Evolutionary conservation across 78 protist species (phyloP).

Genomic region (Trichosphaerium sp.): DNA sequence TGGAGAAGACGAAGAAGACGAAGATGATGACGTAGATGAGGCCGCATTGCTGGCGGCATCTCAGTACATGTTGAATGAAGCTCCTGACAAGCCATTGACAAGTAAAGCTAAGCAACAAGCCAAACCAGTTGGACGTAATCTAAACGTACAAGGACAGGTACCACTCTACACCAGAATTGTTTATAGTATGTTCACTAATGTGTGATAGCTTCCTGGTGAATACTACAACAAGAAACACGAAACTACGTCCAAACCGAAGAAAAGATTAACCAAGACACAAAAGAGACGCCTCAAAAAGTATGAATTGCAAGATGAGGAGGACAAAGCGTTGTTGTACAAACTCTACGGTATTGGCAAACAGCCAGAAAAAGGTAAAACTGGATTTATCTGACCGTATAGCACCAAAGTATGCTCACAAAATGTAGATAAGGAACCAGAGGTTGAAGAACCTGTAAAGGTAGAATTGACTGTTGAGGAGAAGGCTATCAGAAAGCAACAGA

Average conservation of each 20-base stretch:
- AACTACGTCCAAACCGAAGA: neutral
- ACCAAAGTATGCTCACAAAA: neutral
- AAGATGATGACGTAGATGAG: neutral
- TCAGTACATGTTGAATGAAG: neutral
- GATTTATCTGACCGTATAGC: no score
- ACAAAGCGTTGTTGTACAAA: constrained; percentile 32
- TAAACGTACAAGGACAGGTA: no score
- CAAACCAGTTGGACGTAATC: no score
- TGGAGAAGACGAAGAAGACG: constrained; percentile 4
- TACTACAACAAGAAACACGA: neutral
- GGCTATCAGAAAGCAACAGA: constrained; percentile 15
- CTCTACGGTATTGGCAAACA: no score
- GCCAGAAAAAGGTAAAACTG: no score
- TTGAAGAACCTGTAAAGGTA: neutral
- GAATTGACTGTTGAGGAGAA: constrained; percentile 4
- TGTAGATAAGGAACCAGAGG: neutral
- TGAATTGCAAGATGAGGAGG: constrained; percentile 89
- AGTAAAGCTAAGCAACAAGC: no score
- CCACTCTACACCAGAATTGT: no score
- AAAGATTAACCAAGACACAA: neutral
- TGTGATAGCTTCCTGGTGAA: no score
- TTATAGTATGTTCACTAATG: no score
- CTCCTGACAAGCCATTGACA: no score
- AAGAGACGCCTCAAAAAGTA: constrained; percentile 37
- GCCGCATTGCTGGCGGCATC: constrained; percentile 2